Conservation (phyloP, 192 early-diverging fungal species). For the Mortierella antarctica region DNA sequence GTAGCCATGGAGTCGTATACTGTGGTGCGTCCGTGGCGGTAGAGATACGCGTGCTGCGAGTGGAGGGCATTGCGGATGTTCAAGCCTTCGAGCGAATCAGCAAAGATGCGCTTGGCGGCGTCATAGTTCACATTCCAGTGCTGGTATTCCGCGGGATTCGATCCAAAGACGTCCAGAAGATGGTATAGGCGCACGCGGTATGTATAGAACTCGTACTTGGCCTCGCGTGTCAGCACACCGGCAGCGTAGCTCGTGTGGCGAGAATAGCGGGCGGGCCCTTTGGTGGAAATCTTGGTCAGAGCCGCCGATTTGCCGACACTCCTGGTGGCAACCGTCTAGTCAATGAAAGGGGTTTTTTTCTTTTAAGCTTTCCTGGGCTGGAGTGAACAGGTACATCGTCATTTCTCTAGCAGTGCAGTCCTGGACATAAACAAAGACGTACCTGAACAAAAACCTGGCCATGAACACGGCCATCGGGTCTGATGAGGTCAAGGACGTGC, state of each 20-base stretch:
- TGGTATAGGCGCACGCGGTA: conserved; percentile 48
- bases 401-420: background rate
- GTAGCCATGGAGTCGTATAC: conserved; percentile 11
- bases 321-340: conserved; percentile 19
- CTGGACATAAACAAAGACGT: background rate
- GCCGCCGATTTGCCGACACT: conserved; percentile 12
- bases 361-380: background rate
- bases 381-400: background rate
- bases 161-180: conserved; percentile 34
- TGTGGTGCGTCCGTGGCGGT: conserved; percentile 34
- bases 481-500: conserved; percentile 31
- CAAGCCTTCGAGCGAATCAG: conserved; percentile 18
- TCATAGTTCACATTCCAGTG: conserved; percentile 40
- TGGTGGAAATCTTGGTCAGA: conserved; percentile 18
- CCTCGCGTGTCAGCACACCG: conserved; percentile 36
- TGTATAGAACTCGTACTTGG: conserved; percentile 39
- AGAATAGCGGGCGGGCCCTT: conserved; percentile 35
- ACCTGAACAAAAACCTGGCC: conserved; percentile 31
- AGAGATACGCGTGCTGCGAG: conserved; percentile 44
- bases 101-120: conserved; percentile 44
- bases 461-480: conserved; percentile 8
- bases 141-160: conserved; percentile 5
- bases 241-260: conserved; percentile 54
- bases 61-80: conserved; percentile 41
- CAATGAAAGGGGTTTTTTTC: background rate